A percentile compares a stretch with the other conserved stretches of the same genome.
Conservation (phyloP, 805 yeast species). For the Zygoascus biomembranicola region DNA sequence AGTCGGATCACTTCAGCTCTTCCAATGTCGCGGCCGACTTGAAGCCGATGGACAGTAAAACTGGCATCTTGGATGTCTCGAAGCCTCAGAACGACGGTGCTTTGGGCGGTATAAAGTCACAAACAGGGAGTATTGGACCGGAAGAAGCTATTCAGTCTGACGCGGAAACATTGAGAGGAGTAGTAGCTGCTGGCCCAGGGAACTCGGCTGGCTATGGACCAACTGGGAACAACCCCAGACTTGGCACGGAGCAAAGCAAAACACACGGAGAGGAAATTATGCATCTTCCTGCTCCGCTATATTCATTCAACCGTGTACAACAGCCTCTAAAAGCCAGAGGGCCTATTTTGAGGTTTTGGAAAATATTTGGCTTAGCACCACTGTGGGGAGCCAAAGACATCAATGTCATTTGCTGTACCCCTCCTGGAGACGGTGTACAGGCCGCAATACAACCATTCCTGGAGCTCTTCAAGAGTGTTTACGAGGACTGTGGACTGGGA, state of each 20-base stretch:
- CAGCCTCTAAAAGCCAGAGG: slow-evolving; percentile 28
- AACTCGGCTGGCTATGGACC: neutral
- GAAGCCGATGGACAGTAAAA: neutral
- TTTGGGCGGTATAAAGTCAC: neutral
- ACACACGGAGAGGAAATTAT: slow-evolving; percentile 4
- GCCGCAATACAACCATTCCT: slow-evolving; percentile 20
- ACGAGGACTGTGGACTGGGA: slow-evolving; percentile 31
- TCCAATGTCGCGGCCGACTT: neutral
- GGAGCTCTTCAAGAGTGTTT: slow-evolving; percentile 22
- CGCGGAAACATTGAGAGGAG: neutral
- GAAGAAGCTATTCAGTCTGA: neutral
- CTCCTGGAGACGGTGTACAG: slow-evolving; percentile 19
- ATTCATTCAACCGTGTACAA: slow-evolving; percentile 12
- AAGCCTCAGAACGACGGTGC: neutral
- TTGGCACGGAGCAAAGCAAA: neutral
- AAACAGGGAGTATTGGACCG: neutral
- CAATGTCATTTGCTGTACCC: slow-evolving; percentile 22
- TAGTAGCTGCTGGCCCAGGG: neutral
- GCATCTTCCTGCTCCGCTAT: slow-evolving; percentile 14
- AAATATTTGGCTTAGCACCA: slow-evolving; percentile 30
- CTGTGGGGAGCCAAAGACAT: slow-evolving; percentile 24
- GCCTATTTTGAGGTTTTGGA: slow-evolving; percentile 33
- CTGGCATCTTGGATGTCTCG: neutral
- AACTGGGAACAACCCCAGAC: neutral
- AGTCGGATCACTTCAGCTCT: neutral